A percentile compares a stretch with the other conserved stretches of the same genome.
Conservation (phyloP, 768 basidiomycete species). For the Infundibulicybe gibba region DNA sequence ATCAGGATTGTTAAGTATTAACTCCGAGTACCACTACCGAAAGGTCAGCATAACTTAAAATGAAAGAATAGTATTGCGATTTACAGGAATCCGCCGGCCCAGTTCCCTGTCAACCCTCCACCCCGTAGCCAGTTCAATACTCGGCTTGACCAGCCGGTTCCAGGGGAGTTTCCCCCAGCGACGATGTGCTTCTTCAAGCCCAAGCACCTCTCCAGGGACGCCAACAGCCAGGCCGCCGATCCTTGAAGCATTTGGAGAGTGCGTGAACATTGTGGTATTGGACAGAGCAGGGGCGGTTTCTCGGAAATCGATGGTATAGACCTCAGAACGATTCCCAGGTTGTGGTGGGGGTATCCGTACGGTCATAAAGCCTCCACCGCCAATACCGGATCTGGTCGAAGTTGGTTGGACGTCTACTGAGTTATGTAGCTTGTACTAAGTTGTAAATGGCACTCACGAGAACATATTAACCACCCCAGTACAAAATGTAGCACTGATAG, state of each 20-base stretch:
- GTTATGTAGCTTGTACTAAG: too few relatives aligned
- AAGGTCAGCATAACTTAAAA: background rate
- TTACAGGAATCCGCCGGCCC: constrained; percentile 65
- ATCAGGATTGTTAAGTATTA: constrained; percentile 66
- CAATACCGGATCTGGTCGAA: constrained; percentile 64
- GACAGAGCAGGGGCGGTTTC: constrained; percentile 79
- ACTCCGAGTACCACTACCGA: constrained; percentile 35
- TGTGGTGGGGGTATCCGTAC: constrained; percentile 64
- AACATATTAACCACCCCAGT: constrained; percentile 87
- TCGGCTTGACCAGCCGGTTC: constrained; percentile 74
- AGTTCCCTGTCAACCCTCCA: constrained; percentile 82
- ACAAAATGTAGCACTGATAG: constrained; percentile 77
- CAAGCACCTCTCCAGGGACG: constrained; percentile 88
- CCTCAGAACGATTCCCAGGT: constrained; percentile 45
- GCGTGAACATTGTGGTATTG: constrained; percentile 73
- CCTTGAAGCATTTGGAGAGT: constrained; percentile 45
- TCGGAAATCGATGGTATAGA: constrained; percentile 81
- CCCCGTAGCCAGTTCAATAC: constrained; percentile 67
- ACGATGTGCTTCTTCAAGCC: constrained; percentile 78
- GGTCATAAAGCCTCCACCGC: constrained; percentile 87
- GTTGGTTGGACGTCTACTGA: background rate
- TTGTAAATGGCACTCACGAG: constrained; percentile 51
- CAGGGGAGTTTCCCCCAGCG: constrained; percentile 84
- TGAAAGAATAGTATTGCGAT: constrained; percentile 12
- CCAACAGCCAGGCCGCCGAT: constrained; percentile 86